Evolutionary conservation across 2,329 filamentous ascomycete species (phyloP), one percentile per base, ranked within the genome.

Genomic region (Esteya vermicola): DNA sequence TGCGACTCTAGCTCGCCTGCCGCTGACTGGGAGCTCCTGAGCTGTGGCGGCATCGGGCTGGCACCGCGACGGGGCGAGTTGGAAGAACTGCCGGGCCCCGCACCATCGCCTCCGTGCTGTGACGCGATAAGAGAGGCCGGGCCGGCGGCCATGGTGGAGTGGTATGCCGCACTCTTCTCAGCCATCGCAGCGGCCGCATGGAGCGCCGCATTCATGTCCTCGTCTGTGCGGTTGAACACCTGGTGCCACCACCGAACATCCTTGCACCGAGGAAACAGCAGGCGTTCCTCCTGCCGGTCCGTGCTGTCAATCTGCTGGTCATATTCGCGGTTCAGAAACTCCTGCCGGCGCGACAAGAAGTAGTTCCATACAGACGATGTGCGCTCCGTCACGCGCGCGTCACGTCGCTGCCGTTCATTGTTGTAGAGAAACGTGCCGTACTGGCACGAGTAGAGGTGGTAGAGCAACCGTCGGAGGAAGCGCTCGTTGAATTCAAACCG

Each of bases 351-450:
- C 33, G 81, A 77, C 8, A 96, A 64, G 58, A 98, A 96, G 56
- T 96, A 95, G 49, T 91, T 82, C 91, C 91, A 98, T 2, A 95
- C 91, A 19, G 85, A 93, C 4, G 81, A 71, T 4, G 86, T 93
- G 40, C 75, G 70, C 50, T 86, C 78, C 30, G 67, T 64, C 1
- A 83, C 77, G 22, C 67, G 69, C 19, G 75, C 71, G 33, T 91
- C 81, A 14, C 75, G 64, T 4, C 91, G 78, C 52, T 94, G 83
- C 53, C 86, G 91, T 57, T 98, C 91, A 41, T 77, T 93, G 61
- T 98, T 95, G 60, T 84, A 94, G 6, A 98, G 68, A 56, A 98
- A 98, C 0, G 89, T 95, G 34, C 91, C 91, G 47, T 95, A 98
- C 56, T 98, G 91, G 49, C 88, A 94, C 1, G 89, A 89, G 55